These are phyloP conservation scores for Aspergillus quadricinctus DNA, from an alignment of 2,329 filamentous ascomycete species.

Conservation along the genomic window DNA sequence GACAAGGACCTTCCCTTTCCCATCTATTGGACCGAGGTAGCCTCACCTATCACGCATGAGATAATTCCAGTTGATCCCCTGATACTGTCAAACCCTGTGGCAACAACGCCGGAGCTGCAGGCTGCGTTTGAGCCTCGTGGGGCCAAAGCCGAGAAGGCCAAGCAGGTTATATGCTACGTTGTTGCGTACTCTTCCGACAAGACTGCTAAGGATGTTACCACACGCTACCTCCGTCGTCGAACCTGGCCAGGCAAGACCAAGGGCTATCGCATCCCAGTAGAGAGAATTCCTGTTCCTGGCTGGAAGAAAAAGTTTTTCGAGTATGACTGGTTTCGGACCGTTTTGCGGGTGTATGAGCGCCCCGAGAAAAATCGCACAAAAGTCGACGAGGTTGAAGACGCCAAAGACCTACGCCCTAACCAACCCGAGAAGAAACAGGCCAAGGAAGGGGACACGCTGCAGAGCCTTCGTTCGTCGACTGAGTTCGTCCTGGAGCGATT, in stretches of 20 bases:
- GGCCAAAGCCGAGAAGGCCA: conserved; percentile 74
- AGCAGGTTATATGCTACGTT: conserved; percentile 86
- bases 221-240: conserved; percentile 79
- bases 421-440: conserved; percentile 67
- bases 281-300: conserved; percentile 78
- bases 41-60: conserved; percentile 75
- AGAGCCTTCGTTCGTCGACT: conserved; percentile 80
- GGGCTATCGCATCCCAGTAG: conserved; percentile 69
- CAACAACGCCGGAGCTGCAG: conserved; percentile 66
- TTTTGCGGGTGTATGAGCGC: conserved; percentile 69
- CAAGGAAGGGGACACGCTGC: conserved; percentile 74
- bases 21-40: conserved; percentile 87
- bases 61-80: conserved; percentile 76
- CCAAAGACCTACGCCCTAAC: conserved; percentile 68
- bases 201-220: conserved; percentile 90
- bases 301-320: conserved; percentile 71
- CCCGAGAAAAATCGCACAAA: conserved; percentile 55
- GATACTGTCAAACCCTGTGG: conserved; percentile 62
- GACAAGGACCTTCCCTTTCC: conserved; percentile 78
- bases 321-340: conserved; percentile 82
- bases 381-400: conserved; percentile 74
- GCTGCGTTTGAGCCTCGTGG: conserved; percentile 79
- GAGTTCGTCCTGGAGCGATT: conserved; percentile 84
- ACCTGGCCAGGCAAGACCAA: conserved; percentile 86
- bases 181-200: conserved; percentile 78